phyloP scores from a whole-genome alignment of 2,329 filamentous ascomycete species.

The Curvularia sp. region DNA sequence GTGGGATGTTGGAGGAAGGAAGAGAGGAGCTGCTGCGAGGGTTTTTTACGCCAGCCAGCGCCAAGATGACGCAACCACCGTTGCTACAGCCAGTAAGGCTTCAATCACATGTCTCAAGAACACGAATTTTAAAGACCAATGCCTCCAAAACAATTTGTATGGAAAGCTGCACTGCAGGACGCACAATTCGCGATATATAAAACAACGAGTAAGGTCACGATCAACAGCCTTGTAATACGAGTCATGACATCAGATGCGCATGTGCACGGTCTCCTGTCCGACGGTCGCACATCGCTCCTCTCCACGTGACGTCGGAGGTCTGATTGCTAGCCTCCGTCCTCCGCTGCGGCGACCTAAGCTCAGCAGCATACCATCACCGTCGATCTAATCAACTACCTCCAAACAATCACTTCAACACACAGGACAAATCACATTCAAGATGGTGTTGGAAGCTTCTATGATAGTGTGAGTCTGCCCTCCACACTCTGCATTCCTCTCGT shows the following conservation, averaged over 20 bases:
- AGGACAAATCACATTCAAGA: slow-evolving; percentile 62
- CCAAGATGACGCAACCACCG: background rate
- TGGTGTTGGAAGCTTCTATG: slow-evolving; percentile 99
- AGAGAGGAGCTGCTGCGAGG: slow-evolving; percentile 17
- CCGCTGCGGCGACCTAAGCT: slow-evolving; percentile 31
- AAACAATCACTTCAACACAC: slow-evolving; percentile 11
- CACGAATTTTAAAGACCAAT: background rate
- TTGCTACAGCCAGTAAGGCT: background rate
- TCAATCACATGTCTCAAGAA: background rate
- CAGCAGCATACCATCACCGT: slow-evolving; percentile 25
- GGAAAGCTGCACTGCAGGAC: background rate
- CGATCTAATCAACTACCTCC: slow-evolving; percentile 20
- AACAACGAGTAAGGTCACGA: slow-evolving; percentile 5
- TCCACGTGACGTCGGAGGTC: slow-evolving; percentile 16
- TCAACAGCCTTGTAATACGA: background rate
- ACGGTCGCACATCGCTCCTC: background rate
- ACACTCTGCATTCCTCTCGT: slow-evolving; percentile 25
- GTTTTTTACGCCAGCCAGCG: background rate
- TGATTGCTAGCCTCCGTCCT: slow-evolving; percentile 27
- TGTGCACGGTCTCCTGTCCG: slow-evolving; percentile 17
- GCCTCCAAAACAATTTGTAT: background rate
- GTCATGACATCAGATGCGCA: slow-evolving; percentile 4
- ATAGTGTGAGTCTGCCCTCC: slow-evolving; percentile 67
- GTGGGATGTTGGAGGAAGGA: slow-evolving; percentile 24
- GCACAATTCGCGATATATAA: background rate